Percentiles rank a stretch among this genome's conserved stretches.
Conservation (phyloP, 495 filamentous ascomycete genomes). For the Penicillium fimorum region DNA sequence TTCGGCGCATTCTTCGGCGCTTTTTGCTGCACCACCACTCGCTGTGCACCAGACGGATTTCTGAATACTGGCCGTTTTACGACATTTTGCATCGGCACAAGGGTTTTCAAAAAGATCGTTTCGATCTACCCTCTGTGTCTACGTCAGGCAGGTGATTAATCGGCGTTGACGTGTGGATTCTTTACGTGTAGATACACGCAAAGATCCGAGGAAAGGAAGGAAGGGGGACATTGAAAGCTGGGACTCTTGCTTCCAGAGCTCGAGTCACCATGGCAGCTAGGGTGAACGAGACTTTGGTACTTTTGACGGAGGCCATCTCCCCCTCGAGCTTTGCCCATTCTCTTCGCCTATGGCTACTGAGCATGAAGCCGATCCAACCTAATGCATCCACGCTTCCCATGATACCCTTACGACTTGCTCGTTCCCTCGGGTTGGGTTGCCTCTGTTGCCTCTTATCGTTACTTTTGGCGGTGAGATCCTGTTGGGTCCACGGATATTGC, state of each 20-base stretch:
- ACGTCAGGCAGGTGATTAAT: constrained; percentile 23
- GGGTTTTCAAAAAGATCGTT: constrained; percentile 7
- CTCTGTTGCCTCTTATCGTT: constrained; percentile 7
- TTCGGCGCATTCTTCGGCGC: constrained; percentile 38
- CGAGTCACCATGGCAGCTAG: constrained; percentile 6
- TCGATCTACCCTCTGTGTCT: constrained; percentile 18
- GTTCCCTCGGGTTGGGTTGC: not conserved
- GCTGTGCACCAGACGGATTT: constrained; percentile 40
- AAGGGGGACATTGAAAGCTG: constrained; percentile 7
- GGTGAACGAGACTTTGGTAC: not conserved
- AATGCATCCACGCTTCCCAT: not conserved
- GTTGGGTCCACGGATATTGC: constrained; percentile 19
- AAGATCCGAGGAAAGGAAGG: constrained; percentile 7
- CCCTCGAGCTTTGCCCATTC: constrained; percentile 9
- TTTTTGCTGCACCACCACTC: constrained; percentile 46
- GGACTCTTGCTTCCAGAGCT: not conserved
- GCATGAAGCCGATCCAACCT: constrained; percentile 10
- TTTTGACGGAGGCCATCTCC: constrained; percentile 7
- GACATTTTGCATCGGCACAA: constrained; percentile 44
- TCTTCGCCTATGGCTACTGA: constrained; percentile 7
- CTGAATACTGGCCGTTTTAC: constrained; percentile 26
- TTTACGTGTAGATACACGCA: not conserved
- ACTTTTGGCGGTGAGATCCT: constrained; percentile 4
- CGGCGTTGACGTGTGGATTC: constrained; percentile 13
- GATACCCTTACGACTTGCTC: not conserved